Evolutionary conservation across 1,139 yeast species (phyloP).

Genomic region (Debaryomyces fabryi): DNA sequence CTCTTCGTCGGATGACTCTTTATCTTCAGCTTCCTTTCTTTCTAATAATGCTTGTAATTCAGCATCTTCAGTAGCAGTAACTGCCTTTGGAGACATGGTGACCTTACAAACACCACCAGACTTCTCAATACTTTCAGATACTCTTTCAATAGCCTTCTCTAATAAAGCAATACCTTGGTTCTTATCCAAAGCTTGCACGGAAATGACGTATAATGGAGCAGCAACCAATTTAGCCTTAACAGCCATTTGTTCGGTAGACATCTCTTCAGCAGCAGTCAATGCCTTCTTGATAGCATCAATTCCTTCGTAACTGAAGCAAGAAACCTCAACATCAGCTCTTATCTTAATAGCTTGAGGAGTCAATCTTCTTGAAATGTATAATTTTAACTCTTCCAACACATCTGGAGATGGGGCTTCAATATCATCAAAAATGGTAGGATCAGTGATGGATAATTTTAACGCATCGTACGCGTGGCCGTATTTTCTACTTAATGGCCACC

Average conservation of each 20-base stretch:
- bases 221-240: conserved; percentile 95
- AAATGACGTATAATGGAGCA: conserved; percentile 93
- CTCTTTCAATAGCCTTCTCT: conserved; percentile 76
- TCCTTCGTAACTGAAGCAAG: conserved; percentile 97
- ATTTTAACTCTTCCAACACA: conserved; percentile 76
- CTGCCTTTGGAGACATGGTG: conserved; percentile 98
- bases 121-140: conserved; percentile 66
- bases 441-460: conserved; percentile 92
- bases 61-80: conserved; percentile 97
- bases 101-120: conserved; percentile 89
- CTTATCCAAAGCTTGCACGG: conserved; percentile 92
- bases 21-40: conserved; percentile 52
- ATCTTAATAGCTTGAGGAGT: conserved; percentile 98
- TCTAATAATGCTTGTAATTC: conserved; percentile 91
- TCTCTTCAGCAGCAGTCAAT: conserved; percentile 79
- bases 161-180: conserved; percentile 80
- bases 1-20: conserved; percentile 48
- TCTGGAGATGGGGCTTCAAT: conserved; percentile 72
- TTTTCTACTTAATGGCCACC: conserved; percentile 96
- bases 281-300: conserved; percentile 95
- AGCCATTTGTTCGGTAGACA: conserved; percentile 80
- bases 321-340: conserved; percentile 96
- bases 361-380: conserved; percentile 87
- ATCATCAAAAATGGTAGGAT: conserved; percentile 83
- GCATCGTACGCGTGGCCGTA: conserved; percentile 98